Percentiles rank a stretch among this genome's conserved stretches.
These are phyloP conservation scores for Ogataea trehalophila DNA, from an alignment of 805 yeast species.

Conservation along the genomic window DNA sequence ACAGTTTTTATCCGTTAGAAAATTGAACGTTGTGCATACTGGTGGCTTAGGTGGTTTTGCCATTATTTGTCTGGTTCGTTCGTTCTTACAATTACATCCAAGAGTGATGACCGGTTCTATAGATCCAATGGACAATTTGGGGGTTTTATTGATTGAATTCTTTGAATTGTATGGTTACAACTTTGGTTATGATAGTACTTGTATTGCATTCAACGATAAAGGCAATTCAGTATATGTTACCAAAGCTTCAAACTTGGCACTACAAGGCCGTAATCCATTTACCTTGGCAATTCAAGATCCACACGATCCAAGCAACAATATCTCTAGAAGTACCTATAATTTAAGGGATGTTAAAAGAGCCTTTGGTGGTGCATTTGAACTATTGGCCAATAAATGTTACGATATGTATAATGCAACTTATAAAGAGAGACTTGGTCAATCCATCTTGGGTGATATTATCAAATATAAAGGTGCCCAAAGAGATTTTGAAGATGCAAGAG, in stretches of 20 bases:
- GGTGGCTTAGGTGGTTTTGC: constrained; percentile 97
- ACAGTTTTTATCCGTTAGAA: constrained; percentile 76
- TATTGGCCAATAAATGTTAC: constrained; percentile 70
- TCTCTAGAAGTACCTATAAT: constrained; percentile 81
- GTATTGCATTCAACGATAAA: constrained; percentile 53
- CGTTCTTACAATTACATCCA: constrained; percentile 78
- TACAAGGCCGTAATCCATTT: constrained; percentile 50
- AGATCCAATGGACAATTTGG: constrained; percentile 68
- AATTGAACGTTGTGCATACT: constrained; percentile 77
- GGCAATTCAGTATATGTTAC: constrained; percentile 56
- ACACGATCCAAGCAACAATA: constrained; percentile 74
- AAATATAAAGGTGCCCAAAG: constrained; percentile 69
- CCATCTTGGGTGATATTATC: constrained; percentile 76
- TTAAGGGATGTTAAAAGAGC: constrained; percentile 75
- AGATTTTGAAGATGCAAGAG: constrained; percentile 74
- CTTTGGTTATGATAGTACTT: constrained; percentile 79
- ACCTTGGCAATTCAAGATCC: constrained; percentile 85
- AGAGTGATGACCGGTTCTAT: constrained; percentile 63
- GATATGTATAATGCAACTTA: constrained; percentile 63
- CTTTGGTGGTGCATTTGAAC: constrained; percentile 82
- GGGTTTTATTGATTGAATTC: constrained; percentile 82
- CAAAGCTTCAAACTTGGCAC: constrained; percentile 38
- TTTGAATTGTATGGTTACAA: constrained; percentile 88
- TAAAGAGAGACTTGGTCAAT: constrained; percentile 61
- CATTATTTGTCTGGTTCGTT: constrained; percentile 79